Conservation (phyloP, 306 rosid genomes). For the Canavalia ensiformis region DNA sequence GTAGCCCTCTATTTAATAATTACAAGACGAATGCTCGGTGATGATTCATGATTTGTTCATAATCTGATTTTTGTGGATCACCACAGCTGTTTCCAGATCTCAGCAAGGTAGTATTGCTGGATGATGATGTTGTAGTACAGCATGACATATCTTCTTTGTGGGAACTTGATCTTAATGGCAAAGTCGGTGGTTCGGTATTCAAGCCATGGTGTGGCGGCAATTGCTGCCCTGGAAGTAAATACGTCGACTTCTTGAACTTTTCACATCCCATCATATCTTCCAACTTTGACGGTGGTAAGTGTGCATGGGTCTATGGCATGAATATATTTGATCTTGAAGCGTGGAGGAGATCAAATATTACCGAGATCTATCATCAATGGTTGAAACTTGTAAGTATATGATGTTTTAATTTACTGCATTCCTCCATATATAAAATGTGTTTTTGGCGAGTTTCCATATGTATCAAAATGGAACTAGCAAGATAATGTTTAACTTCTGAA, state of each 20-base stretch:
- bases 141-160: constrained; percentile 76
- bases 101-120: constrained; percentile 74
- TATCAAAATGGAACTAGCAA: background rate
- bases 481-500: background rate
- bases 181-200: constrained; percentile 80
- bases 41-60: constrained; percentile 27
- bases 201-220: constrained; percentile 70
- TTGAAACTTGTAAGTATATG: constrained; percentile 67
- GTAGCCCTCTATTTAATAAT: constrained; percentile 16
- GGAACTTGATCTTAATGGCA: constrained; percentile 82
- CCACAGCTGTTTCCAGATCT: constrained; percentile 90
- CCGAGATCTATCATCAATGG: constrained; percentile 74
- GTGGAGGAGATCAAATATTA: constrained; percentile 82
- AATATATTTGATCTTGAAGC: constrained; percentile 83
- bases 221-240: constrained; percentile 77
- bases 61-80: constrained; percentile 54
- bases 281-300: constrained; percentile 60
- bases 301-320: constrained; percentile 82
- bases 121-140: constrained; percentile 88
- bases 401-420: background rate
- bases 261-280: constrained; percentile 75
- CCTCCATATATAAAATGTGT: background rate
- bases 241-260: constrained; percentile 69
- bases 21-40: constrained; percentile 44
- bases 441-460: background rate